Evolutionary conservation across 768 basidiomycete species (phyloP).

Genomic region (Leccinellum albellum): DNA sequence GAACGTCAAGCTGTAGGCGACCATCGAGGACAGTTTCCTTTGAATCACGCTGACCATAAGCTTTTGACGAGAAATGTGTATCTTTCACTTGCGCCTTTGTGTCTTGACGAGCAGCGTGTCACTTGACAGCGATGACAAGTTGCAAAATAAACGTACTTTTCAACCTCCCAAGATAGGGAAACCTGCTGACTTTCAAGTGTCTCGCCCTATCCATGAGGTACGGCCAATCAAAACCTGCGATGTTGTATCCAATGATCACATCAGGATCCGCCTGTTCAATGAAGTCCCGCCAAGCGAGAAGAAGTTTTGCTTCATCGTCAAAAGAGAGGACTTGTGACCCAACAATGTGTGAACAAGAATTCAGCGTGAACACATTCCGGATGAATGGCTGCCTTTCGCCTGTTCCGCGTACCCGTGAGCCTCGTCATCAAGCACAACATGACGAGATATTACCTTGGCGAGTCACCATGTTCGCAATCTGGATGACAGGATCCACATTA

Average conservation of each 20-base stretch:
- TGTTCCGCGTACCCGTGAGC: slow-evolving; percentile 31
- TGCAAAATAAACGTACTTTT: slow-evolving; percentile 45
- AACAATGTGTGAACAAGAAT: slow-evolving; percentile 91
- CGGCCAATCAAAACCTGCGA: slow-evolving; percentile 90
- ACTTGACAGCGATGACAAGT: not conserved
- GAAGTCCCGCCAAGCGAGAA: slow-evolving; percentile 87
- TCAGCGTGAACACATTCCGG: slow-evolving; percentile 93
- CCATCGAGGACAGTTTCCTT: slow-evolving; percentile 92
- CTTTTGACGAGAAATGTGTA: slow-evolving; percentile 97
- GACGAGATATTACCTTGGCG: slow-evolving; percentile 65
- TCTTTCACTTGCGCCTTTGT: slow-evolving; percentile 78
- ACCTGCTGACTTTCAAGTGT: slow-evolving; percentile 64
- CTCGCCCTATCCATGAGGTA: slow-evolving; percentile 93
- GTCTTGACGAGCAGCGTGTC: slow-evolving; percentile 41
- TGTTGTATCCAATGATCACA: slow-evolving; percentile 95
- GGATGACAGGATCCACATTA: slow-evolving; percentile 88
- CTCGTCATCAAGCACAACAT: not conserved
- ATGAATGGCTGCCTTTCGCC: slow-evolving; percentile 93
- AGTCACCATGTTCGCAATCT: slow-evolving; percentile 99
- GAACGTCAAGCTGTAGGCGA: slow-evolving; percentile 89
- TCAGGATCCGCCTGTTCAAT: slow-evolving; percentile 90
- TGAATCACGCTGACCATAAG: slow-evolving; percentile 94
- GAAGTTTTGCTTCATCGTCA: slow-evolving; percentile 67
- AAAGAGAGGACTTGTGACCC: slow-evolving; percentile 94
- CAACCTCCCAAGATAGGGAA: slow-evolving; percentile 73